Evolutionary conservation across 129 eudicot genomes (phyloP).

Genomic region (Tagetes patula): DNA sequence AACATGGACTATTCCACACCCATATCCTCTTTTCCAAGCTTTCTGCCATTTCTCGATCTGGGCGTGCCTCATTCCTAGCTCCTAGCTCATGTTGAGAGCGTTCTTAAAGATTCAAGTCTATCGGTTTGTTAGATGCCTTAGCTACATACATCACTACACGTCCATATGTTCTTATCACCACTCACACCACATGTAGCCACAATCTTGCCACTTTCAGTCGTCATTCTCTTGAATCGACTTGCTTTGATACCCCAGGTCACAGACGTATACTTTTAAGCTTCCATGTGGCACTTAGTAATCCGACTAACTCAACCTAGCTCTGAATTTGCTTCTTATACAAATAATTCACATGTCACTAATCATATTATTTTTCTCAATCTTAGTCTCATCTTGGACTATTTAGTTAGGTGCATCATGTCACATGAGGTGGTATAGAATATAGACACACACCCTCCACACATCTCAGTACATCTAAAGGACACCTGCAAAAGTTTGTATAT

Average conservation of each 20-base stretch:
- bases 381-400: conserved; percentile 3
- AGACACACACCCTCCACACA: neutral
- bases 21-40: neutral
- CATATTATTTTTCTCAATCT: neutral
- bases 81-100: neutral
- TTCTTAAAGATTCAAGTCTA: neutral
- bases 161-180: neutral
- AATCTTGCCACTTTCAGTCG: neutral
- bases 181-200: neutral
- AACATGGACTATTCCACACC: neutral
- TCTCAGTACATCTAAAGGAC: neutral
- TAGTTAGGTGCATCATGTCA: neutral
- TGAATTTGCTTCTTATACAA: neutral
- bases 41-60: neutral
- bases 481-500: neutral
- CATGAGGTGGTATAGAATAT: neutral
- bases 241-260: neutral
- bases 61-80: neutral
- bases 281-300: neutral
- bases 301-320: neutral
- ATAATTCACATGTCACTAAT: neutral
- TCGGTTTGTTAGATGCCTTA: neutral
- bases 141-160: neutral
- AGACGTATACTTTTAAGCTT: neutral
- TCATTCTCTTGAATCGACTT: neutral